phyloP scores from a whole-genome alignment of 148 eudicot genomes.

The Vaccinium darrowii region DNA sequence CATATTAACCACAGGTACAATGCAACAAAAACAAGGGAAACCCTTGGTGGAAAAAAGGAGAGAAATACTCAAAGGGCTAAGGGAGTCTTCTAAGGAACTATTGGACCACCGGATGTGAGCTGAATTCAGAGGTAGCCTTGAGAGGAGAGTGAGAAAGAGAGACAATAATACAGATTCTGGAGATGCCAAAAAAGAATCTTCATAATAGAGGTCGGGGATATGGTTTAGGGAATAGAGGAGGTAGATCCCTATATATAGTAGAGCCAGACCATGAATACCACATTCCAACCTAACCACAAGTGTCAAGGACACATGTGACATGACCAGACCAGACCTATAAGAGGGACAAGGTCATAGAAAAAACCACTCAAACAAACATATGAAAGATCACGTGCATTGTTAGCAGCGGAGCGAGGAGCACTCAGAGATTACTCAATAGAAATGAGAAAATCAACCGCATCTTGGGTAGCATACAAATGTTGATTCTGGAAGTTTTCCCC shows the following conservation, averaged over 20 bases:
- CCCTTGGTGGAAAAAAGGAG: background rate
- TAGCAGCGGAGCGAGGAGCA: background rate
- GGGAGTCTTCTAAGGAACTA: background rate
- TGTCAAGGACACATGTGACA: background rate
- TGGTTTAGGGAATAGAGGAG: background rate
- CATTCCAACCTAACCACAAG: background rate
- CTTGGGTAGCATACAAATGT: background rate
- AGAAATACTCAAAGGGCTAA: background rate
- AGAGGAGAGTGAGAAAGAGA: background rate
- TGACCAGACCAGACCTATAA: background rate
- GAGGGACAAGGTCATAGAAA: background rate
- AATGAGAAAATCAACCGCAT: background rate
- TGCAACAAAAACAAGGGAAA: background rate
- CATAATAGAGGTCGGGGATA: background rate
- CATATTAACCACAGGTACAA: conserved; percentile 1
- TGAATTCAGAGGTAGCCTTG: background rate
- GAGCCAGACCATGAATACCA: background rate
- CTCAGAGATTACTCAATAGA: background rate
- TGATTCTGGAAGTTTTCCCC: background rate
- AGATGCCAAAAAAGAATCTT: background rate
- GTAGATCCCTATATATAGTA: background rate
- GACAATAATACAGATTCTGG: background rate
- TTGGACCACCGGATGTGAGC: background rate
- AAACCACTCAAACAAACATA: background rate
- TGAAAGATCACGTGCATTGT: background rate